Percentiles rank a stretch among this genome's conserved stretches.
Conservation (phyloP, 2,329 filamentous ascomycete species). For the Clonostachys rhizophaga region DNA sequence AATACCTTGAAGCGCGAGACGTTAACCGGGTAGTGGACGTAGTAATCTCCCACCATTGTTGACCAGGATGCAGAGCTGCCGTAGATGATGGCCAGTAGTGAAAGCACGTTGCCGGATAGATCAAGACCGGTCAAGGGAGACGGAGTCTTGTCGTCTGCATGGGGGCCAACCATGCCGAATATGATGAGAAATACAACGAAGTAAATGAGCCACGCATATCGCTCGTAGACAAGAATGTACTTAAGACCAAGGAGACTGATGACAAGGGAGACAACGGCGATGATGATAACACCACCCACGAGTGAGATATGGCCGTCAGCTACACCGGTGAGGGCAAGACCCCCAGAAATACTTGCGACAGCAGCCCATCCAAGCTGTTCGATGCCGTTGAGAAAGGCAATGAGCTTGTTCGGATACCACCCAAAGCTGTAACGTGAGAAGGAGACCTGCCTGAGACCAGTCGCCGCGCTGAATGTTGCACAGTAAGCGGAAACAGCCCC, state of each 20-base stretch:
- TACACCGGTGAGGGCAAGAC: slow-evolving; percentile 67
- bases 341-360: slow-evolving; percentile 72
- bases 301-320: slow-evolving; percentile 59
- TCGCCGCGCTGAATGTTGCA: too few relatives aligned
- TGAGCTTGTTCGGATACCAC: slow-evolving; percentile 62
- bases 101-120: neutral
- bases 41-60: too few relatives aligned
- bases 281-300: slow-evolving; percentile 68
- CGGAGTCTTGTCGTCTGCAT: neutral
- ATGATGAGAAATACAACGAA: slow-evolving; percentile 68
- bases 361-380: slow-evolving; percentile 70
- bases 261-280: slow-evolving; percentile 61
- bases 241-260: slow-evolving; percentile 73
- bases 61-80: too few relatives aligned
- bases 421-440: slow-evolving; percentile 64
- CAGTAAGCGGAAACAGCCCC: too few relatives aligned
- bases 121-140: neutral
- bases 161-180: slow-evolving; percentile 34
- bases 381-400: slow-evolving; percentile 60
- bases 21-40: too few relatives aligned
- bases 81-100: neutral
- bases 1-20: too few relatives aligned
- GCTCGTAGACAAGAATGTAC: slow-evolving; percentile 70
- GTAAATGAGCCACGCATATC: slow-evolving; percentile 69
- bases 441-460: too few relatives aligned